These are phyloP conservation scores for Francoa sonchifolia DNA, from an alignment of 441 rosid species.

Conservation along the genomic window DNA sequence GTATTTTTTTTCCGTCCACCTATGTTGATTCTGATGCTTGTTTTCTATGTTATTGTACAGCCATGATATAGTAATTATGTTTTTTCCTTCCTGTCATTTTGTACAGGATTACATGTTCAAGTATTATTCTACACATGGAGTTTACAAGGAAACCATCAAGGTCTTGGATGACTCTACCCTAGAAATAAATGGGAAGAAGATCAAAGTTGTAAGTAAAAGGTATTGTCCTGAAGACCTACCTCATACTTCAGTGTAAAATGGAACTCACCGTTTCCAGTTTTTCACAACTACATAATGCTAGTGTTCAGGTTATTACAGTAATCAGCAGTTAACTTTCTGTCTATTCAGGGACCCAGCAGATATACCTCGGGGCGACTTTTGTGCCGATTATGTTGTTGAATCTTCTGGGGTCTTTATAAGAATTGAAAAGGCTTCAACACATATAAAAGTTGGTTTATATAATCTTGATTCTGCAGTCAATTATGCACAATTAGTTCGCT, in stretches of 20 bases:
- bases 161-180: conserved; percentile 71
- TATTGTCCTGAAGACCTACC: conserved; percentile 10
- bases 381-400: conserved; percentile 85
- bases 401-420: conserved; percentile 93
- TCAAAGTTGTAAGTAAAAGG: conserved; percentile 72
- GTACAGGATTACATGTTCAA: conserved; percentile 88
- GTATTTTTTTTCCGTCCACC: background rate
- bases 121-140: conserved; percentile 93
- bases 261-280: background rate
- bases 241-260: background rate
- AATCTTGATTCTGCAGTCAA: no score
- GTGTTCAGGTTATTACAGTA: background rate
- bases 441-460: conserved; percentile 47
- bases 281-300: background rate
- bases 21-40: background rate
- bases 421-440: conserved; percentile 68
- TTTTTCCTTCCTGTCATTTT: conserved; percentile 7
- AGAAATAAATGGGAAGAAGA: conserved; percentile 79
- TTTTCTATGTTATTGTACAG: background rate
- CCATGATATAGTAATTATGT: conserved; percentile 6
- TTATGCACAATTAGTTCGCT: no score
- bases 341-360: conserved; percentile 71
- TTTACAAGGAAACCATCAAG: conserved; percentile 51
- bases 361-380: conserved; percentile 93
- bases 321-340: conserved; percentile 8